Percentiles rank a stretch among this genome's conserved stretches.
phyloP scores from a whole-genome alignment of 495 filamentous ascomycete genomes.

The Hypomontagnella monticulosa region DNA sequence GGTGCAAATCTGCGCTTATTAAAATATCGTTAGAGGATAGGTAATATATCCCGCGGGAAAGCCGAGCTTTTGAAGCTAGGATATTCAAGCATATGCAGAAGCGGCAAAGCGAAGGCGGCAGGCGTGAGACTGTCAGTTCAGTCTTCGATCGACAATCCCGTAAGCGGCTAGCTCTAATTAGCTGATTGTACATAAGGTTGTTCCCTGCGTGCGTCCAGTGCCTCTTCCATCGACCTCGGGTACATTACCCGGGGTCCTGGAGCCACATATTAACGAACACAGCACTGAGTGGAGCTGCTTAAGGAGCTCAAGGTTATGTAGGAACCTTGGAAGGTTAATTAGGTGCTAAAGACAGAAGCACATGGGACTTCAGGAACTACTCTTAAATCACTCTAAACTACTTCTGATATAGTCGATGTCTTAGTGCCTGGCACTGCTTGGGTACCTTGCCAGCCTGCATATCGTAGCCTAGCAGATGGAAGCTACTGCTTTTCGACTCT shows the following conservation, averaged over 20 bases:
- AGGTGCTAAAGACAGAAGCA: no score
- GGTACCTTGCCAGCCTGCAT: no score
- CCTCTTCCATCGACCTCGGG: no score
- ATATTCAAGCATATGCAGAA: constrained; percentile 14
- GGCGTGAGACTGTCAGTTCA: constrained; percentile 3
- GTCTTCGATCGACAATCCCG: constrained; percentile 16
- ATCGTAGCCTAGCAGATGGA: no score
- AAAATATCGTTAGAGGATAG: constrained; percentile 8
- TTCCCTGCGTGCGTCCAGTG: constrained; percentile 21
- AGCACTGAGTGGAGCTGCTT: not conserved
- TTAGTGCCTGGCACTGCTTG: constrained; percentile 1
- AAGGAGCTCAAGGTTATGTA: constrained; percentile 11
- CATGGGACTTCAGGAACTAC: no score
- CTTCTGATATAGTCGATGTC: constrained; percentile 9
- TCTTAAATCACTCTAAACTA: not conserved
- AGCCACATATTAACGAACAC: constrained; percentile 4
- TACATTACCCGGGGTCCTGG: constrained; percentile 33
- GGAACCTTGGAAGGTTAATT: no score
- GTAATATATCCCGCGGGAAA: constrained; percentile 1
- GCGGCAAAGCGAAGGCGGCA: constrained; percentile 6
- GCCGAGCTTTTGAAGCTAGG: constrained; percentile 13
- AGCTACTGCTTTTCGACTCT: no score
- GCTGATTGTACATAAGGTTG: constrained; percentile 21
- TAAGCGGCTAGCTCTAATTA: constrained; percentile 13
- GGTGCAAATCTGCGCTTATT: no score